Evolutionary conservation across 257 asterid genomes (phyloP).

Genomic region (Przewalskia tangutica): DNA sequence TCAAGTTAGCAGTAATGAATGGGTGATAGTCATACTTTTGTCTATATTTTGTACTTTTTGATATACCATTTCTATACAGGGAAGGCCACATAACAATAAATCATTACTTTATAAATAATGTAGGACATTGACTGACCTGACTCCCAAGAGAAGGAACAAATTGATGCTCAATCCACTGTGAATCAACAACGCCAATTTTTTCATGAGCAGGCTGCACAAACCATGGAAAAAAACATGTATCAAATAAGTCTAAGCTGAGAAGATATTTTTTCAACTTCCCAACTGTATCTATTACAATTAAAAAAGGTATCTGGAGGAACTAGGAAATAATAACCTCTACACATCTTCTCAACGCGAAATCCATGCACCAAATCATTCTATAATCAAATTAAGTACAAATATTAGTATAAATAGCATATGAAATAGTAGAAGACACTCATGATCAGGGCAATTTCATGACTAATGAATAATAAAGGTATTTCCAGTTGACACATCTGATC

Average conservation of each 20-base stretch:
- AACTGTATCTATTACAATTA: not conserved
- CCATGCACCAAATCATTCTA: constrained; percentile 97
- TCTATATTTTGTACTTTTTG: not conserved
- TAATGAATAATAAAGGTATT: not conserved
- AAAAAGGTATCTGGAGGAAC: constrained; percentile 13
- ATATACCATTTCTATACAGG: not conserved
- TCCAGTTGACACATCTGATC: not conserved
- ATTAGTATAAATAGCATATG: constrained; percentile 1
- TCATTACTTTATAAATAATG: not conserved
- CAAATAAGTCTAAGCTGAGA: not conserved
- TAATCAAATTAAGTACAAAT: not conserved
- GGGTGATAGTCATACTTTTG: not conserved
- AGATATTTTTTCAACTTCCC: not conserved
- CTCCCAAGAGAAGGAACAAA: constrained; percentile 79
- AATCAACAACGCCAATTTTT: constrained; percentile 78
- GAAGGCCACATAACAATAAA: not conserved
- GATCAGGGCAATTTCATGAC: not conserved
- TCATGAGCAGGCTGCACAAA: constrained; percentile 69
- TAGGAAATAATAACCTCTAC: constrained; percentile 59
- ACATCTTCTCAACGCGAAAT: constrained; percentile 77
- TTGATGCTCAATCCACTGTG: constrained; percentile 91
- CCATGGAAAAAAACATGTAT: not conserved
- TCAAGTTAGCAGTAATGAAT: not conserved
- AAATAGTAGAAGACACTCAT: not conserved
- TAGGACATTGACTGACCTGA: constrained; percentile 44